Evolutionary conservation across 306 rosid species (phyloP), one percentile per base, ranked within the genome.

Genomic region (Quercus parvula): DNA sequence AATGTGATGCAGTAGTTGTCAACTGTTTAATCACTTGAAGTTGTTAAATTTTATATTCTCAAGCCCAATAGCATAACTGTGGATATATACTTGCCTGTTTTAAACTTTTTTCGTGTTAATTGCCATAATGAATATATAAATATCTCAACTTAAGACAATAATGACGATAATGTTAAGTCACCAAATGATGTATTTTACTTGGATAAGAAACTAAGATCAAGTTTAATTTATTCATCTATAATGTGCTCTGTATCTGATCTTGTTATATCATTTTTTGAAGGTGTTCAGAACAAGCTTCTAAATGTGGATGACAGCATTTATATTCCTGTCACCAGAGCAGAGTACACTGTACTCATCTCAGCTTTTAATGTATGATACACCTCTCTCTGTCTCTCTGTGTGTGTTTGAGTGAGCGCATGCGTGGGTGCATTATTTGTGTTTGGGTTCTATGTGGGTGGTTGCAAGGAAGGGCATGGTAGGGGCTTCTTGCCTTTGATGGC

Each of bases 281-380:
- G 87, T 77, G 97, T 94, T 81, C 97, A 94, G 77, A 91, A 94
- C 95, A 92, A 83, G 87, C 86, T 90, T 61, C 81, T 84, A 81
- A 89, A 94, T 57, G 25, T 89, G 81, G 97, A 94, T 7, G 97
- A 92, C 78, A 94, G 28, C 79, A 84, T 94, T 80, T 88, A 75
- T 79, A 83, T 94, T 85, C 99, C 97, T 10, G 73, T 94, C 68
- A 86, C 99, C 80, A 92, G 78, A 77, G 97, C 94, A 57, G 99
- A 94, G 87, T 84, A 84, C 63, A 79, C 97, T 54, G 97, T 94
- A 82, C 88, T 94, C 79, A 84, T 31, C 66, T 77, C 97, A 64
- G 89, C 92, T 81, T 94, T 94, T 90, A 92, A 87, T 81, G 99
- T 94, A 87, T 17, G 83, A 79, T 78, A 52, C 68, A 75, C 55